Percentiles rank a stretch among this genome's conserved stretches.
phyloP scores from a whole-genome alignment of 148 eudicot genomes.

The Vaccinium myrtillus region DNA sequence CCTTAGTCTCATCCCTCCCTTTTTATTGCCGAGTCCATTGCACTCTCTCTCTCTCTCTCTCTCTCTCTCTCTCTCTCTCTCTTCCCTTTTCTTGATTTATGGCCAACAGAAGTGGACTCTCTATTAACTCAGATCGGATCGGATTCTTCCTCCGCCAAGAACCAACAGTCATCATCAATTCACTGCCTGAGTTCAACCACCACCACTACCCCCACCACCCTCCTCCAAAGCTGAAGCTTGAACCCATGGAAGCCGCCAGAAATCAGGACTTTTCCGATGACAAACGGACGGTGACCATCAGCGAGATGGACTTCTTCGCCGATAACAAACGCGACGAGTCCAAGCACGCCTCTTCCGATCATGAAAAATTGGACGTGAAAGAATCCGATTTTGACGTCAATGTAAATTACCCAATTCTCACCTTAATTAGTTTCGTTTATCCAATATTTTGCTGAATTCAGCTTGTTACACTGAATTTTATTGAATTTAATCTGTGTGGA shows the following conservation, averaged over 20 bases:
- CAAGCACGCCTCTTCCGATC: neutral
- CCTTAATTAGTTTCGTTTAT: neutral
- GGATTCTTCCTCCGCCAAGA: slow-evolving; percentile 18
- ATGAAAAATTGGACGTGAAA: neutral
- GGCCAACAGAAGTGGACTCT: slow-evolving; percentile 62
- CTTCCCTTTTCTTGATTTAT: slow-evolving; percentile 28
- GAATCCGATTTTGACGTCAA: slow-evolving; percentile 33
- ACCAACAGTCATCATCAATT: slow-evolving; percentile 13
- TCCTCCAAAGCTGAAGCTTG: slow-evolving; percentile 20
- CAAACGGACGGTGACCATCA: slow-evolving; percentile 26
- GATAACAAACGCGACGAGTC: slow-evolving; percentile 19
- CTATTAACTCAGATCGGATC: slow-evolving; percentile 54
- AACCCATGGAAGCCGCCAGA: slow-evolving; percentile 22
- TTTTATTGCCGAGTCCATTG: slow-evolving; percentile 55
- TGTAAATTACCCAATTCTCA: slow-evolving; percentile 21
- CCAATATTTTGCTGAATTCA: neutral
- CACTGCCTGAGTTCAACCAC: slow-evolving; percentile 15
- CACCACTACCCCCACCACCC: slow-evolving; percentile 15
- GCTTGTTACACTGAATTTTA: neutral
- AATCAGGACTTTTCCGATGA: slow-evolving; percentile 17
- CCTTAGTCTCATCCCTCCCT: slow-evolving; percentile 33
- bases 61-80: slow-evolving; percentile 18
- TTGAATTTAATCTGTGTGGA: neutral
- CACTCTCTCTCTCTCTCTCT: slow-evolving; percentile 19
- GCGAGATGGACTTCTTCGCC: slow-evolving; percentile 64